phyloP scores from a whole-genome alignment of 805 yeast genomes.

The Saturnispora dispora region DNA sequence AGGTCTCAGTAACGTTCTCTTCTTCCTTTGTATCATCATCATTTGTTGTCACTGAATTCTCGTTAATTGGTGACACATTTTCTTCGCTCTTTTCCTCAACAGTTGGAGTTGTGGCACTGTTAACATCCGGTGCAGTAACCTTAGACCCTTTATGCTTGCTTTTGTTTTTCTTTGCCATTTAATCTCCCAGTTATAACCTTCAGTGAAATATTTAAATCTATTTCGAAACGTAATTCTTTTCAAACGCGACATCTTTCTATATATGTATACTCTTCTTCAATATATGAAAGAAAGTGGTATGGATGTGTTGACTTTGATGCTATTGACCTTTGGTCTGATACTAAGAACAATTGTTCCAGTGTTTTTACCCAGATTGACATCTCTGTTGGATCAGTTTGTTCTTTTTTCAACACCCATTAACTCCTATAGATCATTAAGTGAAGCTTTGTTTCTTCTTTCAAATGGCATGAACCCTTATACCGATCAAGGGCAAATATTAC shows the following conservation, averaged over 20 bases:
- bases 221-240: not conserved
- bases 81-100: conserved; percentile 2
- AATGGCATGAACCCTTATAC: conserved; percentile 53
- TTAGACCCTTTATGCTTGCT: conserved; percentile 7
- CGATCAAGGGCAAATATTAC: conserved; percentile 68
- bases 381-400: conserved; percentile 39
- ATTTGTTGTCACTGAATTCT: conserved; percentile 3
- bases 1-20: not conserved
- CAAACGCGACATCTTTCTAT: not conserved
- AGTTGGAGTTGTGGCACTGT: not conserved
- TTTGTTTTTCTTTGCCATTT: conserved; percentile 12
- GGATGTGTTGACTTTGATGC: conserved; percentile 6
- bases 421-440: conserved; percentile 54
- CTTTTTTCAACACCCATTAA: conserved; percentile 67
- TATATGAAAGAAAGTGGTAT: not conserved
- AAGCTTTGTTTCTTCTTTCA: conserved; percentile 54
- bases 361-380: conserved; percentile 24
- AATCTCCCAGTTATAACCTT: not conserved
- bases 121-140: not conserved
- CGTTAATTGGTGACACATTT: conserved; percentile 6
- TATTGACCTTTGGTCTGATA: conserved; percentile 19
- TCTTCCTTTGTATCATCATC: conserved; percentile 5
- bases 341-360: conserved; percentile 23
- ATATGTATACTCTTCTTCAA: not conserved
- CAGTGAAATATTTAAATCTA: not conserved